A percentile compares a stretch with the other conserved stretches of the same genome.
Evolutionary conservation across 1,284 basidiomycete genomes (phyloP).

Genomic region (Cryptococcus amylolentus): DNA sequence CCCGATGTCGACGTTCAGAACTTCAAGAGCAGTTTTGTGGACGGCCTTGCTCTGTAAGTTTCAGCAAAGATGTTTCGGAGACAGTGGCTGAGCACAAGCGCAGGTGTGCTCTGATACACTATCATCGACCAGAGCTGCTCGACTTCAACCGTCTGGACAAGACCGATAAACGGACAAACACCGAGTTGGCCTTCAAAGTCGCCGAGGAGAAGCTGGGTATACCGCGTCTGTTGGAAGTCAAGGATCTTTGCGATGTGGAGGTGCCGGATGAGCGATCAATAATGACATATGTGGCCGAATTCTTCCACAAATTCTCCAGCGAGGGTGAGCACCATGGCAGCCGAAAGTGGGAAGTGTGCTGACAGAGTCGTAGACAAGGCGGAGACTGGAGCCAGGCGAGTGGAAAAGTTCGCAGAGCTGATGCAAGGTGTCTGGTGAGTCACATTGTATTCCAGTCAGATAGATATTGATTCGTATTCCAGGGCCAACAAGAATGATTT

Average conservation of each 20-base stretch:
- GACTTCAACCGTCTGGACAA: constrained; percentile 79
- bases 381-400: constrained; percentile 86
- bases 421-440: constrained; percentile 63
- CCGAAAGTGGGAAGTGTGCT: not conserved
- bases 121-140: constrained; percentile 89
- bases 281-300: constrained; percentile 71
- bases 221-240: constrained; percentile 91
- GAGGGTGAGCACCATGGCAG: constrained; percentile 63
- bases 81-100: not conserved
- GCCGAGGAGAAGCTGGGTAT: constrained; percentile 84
- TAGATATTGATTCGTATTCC: constrained; percentile 55
- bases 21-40: constrained; percentile 87
- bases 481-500: constrained; percentile 76
- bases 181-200: constrained; percentile 76
- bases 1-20: constrained; percentile 87
- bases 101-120: constrained; percentile 94
- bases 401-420: constrained; percentile 93
- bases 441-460: not conserved
- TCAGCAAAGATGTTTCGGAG: not conserved
- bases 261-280: constrained; percentile 87
- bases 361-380: constrained; percentile 70
- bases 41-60: constrained; percentile 87
- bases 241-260: constrained; percentile 85
- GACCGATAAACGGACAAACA: constrained; percentile 74
- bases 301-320: constrained; percentile 95